Conservation (phyloP, 2,329 filamentous ascomycete genomes). For the Neodidymelliopsis sp. region DNA sequence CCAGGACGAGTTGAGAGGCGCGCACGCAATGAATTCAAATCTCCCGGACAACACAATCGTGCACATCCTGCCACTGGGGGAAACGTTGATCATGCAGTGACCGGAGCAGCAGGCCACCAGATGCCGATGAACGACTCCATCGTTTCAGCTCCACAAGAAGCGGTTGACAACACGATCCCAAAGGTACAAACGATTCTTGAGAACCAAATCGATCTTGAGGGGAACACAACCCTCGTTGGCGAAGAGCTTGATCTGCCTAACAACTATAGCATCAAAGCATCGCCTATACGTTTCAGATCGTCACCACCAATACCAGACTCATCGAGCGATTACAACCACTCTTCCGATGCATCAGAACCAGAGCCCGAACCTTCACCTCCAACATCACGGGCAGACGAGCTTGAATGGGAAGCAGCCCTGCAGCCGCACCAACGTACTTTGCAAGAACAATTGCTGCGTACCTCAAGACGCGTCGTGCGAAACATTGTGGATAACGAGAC, state of each 20-base stretch:
- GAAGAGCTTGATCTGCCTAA: slow-evolving; percentile 1
- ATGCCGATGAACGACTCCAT: slow-evolving; percentile 5
- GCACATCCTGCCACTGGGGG: neutral
- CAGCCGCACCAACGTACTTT: slow-evolving; percentile 50
- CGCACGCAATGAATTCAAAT: neutral
- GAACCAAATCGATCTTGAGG: slow-evolving; percentile 10
- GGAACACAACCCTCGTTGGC: slow-evolving; percentile 16
- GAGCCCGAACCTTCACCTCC: slow-evolving; percentile 25
- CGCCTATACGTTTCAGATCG: slow-evolving; percentile 27
- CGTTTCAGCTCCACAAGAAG: slow-evolving; percentile 11
- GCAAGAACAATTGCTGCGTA: slow-evolving; percentile 49
- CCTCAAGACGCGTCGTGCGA: slow-evolving; percentile 53
- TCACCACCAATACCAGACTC: slow-evolving; percentile 32
- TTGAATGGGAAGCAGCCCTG: slow-evolving; percentile 50
- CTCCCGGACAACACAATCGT: neutral
- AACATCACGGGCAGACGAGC: slow-evolving; percentile 38
- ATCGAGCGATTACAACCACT: slow-evolving; percentile 39
- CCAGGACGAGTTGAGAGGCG: neutral
- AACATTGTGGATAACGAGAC: slow-evolving; percentile 58
- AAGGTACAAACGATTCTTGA: neutral
- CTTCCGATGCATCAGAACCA: slow-evolving; percentile 31
- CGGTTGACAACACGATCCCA: slow-evolving; percentile 14
- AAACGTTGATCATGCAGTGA: neutral
- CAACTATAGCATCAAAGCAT: neutral
- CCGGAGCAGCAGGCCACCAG: neutral